phyloP scores from a whole-genome alignment of 192 early-diverging fungal species.

The Funneliformis geosporum region DNA sequence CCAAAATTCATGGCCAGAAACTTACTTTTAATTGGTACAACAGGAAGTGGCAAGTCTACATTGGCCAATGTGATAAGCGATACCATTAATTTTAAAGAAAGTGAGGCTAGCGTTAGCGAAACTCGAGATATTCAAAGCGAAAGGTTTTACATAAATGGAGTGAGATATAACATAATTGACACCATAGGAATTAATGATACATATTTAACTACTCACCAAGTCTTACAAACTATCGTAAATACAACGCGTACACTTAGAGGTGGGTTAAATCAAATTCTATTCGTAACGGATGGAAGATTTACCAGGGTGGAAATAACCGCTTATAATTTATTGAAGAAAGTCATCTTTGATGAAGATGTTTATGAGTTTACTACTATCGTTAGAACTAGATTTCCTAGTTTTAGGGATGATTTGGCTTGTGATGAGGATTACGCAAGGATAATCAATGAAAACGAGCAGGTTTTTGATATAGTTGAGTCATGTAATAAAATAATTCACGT shows the following conservation, averaged over 20 bases:
- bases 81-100: slow-evolving; percentile 7
- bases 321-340: not conserved
- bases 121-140: not conserved
- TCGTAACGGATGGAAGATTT: not conserved
- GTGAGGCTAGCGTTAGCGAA: not conserved
- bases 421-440: too few relatives aligned
- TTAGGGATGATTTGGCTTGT: not conserved
- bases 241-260: not conserved
- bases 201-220: not conserved
- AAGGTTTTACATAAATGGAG: not conserved
- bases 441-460: too few relatives aligned
- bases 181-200: not conserved
- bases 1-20: not conserved
- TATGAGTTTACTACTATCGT: slow-evolving; percentile 4
- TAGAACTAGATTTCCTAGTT: slow-evolving; percentile 2
- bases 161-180: not conserved
- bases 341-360: slow-evolving; percentile 1
- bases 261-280: slow-evolving; percentile 15
- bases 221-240: not conserved
- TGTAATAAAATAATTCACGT: too few relatives aligned
- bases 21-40: not conserved
- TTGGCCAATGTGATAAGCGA: not conserved
- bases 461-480: too few relatives aligned
- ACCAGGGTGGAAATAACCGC: not conserved
- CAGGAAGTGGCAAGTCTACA: slow-evolving; percentile 8